Evolutionary conservation across 1,139 yeast species (phyloP).

Genomic region (Pichia sp.): DNA sequence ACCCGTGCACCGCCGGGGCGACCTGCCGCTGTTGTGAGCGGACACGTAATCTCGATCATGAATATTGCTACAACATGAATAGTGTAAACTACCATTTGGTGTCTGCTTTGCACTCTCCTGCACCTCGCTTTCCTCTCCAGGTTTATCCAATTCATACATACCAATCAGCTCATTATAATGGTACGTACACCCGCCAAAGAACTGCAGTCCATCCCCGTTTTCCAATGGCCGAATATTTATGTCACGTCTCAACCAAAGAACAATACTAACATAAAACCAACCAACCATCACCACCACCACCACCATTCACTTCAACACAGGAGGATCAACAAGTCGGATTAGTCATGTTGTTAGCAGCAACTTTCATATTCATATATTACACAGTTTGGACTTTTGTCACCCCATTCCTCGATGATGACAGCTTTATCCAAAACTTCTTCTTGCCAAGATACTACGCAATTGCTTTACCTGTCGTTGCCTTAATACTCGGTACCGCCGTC

Average conservation of each 20-base stretch:
- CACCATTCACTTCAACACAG: slow-evolving; percentile 3
- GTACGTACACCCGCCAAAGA: too few species aligned
- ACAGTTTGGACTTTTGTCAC: slow-evolving; percentile 74
- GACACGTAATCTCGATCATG: not conserved
- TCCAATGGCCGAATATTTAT: too few species aligned
- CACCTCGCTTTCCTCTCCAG: too few species aligned
- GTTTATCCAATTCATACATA: too few species aligned
- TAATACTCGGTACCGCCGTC: slow-evolving; percentile 57
- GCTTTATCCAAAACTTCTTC: slow-evolving; percentile 55
- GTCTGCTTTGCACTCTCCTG: too few species aligned
- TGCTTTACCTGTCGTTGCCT: slow-evolving; percentile 67
- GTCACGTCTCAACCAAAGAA: too few species aligned
- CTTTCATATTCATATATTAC: slow-evolving; percentile 69
- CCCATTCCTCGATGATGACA: slow-evolving; percentile 71
- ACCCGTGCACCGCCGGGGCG: not conserved
- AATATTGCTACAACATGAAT: not conserved
- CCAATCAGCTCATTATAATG: too few species aligned
- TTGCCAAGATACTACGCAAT: slow-evolving; percentile 84
- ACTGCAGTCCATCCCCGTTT: too few species aligned
- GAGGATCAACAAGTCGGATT: slow-evolving; percentile 62
- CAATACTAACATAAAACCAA: not conserved
- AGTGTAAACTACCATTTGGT: too few species aligned
- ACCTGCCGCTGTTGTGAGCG: not conserved
- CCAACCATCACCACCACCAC: too few species aligned
- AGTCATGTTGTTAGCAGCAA: slow-evolving; percentile 72